Evolutionary conservation across 2,329 filamentous ascomycete species (phyloP).

Genomic region (Aaosphaeria pasadenensis): DNA sequence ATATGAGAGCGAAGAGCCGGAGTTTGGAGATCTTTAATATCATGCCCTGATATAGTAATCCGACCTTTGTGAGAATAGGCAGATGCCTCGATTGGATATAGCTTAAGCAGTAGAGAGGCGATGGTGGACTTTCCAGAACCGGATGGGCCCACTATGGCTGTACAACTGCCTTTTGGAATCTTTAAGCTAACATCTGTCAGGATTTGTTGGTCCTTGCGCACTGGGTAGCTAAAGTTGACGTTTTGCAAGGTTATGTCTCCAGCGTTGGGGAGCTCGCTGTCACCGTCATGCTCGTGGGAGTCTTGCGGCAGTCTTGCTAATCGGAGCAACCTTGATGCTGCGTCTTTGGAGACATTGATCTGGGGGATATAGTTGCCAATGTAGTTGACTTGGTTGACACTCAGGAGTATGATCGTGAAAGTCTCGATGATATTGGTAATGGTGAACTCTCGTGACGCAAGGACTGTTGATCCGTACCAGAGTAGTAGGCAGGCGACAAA

Average conservation of each 20-base stretch:
- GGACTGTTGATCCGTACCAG: slow-evolving; percentile 72
- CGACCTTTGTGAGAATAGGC: not conserved
- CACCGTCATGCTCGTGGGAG: slow-evolving; percentile 59
- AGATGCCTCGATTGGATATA: slow-evolving; percentile 51
- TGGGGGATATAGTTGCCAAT: slow-evolving; percentile 77
- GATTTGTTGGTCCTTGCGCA: slow-evolving; percentile 50
- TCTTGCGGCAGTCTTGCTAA: slow-evolving; percentile 60
- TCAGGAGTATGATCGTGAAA: slow-evolving; percentile 80
- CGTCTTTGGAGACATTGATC: slow-evolving; percentile 69
- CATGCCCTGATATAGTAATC: slow-evolving; percentile 58
- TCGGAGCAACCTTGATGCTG: slow-evolving; percentile 68
- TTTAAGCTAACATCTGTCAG: slow-evolving; percentile 65
- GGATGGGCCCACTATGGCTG: slow-evolving; percentile 77
- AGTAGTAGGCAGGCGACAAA: slow-evolving; percentile 78
- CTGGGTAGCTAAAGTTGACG: slow-evolving; percentile 71
- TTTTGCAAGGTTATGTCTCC: slow-evolving; percentile 59
- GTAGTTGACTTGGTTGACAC: slow-evolving; percentile 67
- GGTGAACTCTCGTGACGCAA: slow-evolving; percentile 49
- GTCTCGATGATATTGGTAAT: slow-evolving; percentile 67
- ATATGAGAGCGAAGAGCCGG: slow-evolving; percentile 59
- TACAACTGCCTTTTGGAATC: slow-evolving; percentile 62
- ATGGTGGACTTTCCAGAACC: slow-evolving; percentile 93
- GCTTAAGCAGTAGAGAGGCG: slow-evolving; percentile 67
- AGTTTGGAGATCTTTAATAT: slow-evolving; percentile 60
- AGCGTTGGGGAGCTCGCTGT: slow-evolving; percentile 40